Evolutionary conservation across 169 alveolate genomes (phyloP).

Genomic region (Plasmodium yoelii): DNA sequence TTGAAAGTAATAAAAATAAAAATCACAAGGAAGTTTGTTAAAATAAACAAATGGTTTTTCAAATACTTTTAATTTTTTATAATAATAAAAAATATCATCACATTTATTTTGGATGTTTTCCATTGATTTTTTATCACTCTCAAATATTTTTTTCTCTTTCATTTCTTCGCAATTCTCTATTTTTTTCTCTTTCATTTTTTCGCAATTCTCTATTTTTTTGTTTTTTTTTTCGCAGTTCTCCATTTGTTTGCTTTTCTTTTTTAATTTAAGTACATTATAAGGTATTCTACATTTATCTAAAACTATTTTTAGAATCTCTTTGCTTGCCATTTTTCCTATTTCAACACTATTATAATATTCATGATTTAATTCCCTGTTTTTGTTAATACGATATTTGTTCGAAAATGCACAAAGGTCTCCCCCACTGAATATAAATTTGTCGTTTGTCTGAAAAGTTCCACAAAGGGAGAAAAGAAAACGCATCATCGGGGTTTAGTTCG

Average conservation of each 20-base stretch:
- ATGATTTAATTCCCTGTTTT: conserved; percentile 27
- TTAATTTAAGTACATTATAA: conserved; percentile 11
- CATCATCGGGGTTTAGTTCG: not conserved
- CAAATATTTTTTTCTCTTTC: not conserved
- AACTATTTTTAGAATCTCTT: conserved; percentile 18
- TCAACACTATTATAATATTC: conserved; percentile 52
- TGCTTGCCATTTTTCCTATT: conserved; percentile 61
- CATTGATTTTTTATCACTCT: not conserved
- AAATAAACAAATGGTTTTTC: conserved; percentile 43
- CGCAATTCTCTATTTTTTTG: not conserved
- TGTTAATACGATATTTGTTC: conserved; percentile 36
- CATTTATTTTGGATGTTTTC: not conserved
- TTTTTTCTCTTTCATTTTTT: not conserved
- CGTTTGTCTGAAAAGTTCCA: conserved; percentile 30
- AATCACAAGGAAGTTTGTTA: conserved; percentile 54
- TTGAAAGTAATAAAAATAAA: conserved; percentile 55
- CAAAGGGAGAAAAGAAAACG: not conserved
- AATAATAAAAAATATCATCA: conserved; percentile 8
- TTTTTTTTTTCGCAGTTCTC: not conserved
- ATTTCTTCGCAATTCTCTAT: too few species aligned
- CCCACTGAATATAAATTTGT: conserved; percentile 54
- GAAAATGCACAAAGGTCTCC: conserved; percentile 69
- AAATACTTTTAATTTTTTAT: conserved; percentile 27
- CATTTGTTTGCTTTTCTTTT: not conserved
- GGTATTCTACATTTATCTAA: conserved; percentile 10